These are phyloP conservation scores for Lizonia empirigonia DNA, from an alignment of 2,329 filamentous ascomycete species.

Conservation along the genomic window DNA sequence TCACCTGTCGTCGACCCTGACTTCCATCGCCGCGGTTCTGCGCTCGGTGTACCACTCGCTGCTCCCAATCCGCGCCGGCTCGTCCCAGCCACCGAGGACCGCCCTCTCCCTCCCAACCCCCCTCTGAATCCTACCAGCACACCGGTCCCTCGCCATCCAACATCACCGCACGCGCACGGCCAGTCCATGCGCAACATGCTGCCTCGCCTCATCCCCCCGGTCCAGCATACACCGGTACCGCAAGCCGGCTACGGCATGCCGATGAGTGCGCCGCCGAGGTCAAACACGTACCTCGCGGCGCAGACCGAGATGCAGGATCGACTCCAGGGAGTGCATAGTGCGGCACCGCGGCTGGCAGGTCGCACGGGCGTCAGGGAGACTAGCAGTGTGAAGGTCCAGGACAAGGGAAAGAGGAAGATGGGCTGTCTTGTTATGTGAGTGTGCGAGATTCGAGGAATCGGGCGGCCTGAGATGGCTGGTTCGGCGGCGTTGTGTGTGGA, in stretches of 20 bases:
- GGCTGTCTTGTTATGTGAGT: constrained; percentile 28
- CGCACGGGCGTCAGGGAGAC: neutral
- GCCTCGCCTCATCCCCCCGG: constrained; percentile 21
- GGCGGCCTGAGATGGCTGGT: no score
- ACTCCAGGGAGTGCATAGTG: constrained; percentile 1
- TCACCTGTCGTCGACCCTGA: constrained; percentile 25
- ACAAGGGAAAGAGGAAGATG: constrained; percentile 20
- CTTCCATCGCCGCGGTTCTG: constrained; percentile 32
- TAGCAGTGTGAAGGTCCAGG: constrained; percentile 4
- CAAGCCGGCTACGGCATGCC: constrained; percentile 14
- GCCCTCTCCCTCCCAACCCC: constrained; percentile 9
- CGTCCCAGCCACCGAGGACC: neutral
- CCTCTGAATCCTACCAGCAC: constrained; percentile 9
- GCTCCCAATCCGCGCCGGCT: constrained; percentile 16
- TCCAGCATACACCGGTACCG: constrained; percentile 1
- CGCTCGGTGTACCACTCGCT: constrained; percentile 16
- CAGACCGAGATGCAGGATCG: neutral
- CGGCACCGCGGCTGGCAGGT: constrained; percentile 4
- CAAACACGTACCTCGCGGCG: constrained; percentile 1
- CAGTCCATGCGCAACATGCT: constrained; percentile 9
- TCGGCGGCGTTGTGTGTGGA: neutral
- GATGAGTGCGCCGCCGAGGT: constrained; percentile 28
- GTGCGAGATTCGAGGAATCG: no score
- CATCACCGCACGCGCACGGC: constrained; percentile 1
- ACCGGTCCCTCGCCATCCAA: neutral